phyloP scores from a whole-genome alignment of 2,329 filamentous ascomycete genomes.

The Neofusicoccum ribis region DNA sequence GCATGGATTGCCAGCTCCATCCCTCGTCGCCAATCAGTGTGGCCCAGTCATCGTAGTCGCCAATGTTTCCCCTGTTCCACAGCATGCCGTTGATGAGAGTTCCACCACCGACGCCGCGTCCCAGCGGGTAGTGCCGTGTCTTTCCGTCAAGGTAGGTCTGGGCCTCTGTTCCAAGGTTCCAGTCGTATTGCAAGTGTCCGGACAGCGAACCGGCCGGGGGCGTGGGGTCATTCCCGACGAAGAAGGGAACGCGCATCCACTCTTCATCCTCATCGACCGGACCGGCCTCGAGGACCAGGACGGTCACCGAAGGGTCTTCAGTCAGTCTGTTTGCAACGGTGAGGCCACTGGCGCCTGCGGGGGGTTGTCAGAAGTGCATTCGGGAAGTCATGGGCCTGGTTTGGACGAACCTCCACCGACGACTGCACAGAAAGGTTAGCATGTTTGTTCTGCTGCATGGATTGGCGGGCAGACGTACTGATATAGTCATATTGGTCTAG shows the following conservation, averaged over 20 bases:
- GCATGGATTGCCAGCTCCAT: slow-evolving; percentile 34
- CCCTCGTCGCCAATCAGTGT: slow-evolving; percentile 15
- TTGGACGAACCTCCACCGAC: slow-evolving; percentile 16
- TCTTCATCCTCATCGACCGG: slow-evolving; percentile 28
- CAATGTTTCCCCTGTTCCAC: slow-evolving; percentile 15
- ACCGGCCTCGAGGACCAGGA: slow-evolving; percentile 33
- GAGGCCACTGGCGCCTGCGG: slow-evolving; percentile 13
- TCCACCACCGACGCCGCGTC: slow-evolving; percentile 23
- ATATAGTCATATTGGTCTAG: slow-evolving; percentile 16
- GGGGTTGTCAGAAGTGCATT: neutral
- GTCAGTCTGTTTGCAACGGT: slow-evolving; percentile 30
- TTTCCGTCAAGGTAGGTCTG: slow-evolving; percentile 23
- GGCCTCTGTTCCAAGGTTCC: slow-evolving; percentile 32
- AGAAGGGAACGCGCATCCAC: slow-evolving; percentile 14
- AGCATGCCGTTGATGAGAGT: slow-evolving; percentile 24
- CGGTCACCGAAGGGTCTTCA: slow-evolving; percentile 32
- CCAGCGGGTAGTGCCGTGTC: slow-evolving; percentile 18
- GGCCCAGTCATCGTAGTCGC: slow-evolving; percentile 23
- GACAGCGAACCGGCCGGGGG: slow-evolving; percentile 29
- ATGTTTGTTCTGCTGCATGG: neutral
- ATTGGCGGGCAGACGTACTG: neutral
- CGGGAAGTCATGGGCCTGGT: neutral
- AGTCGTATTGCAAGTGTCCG: slow-evolving; percentile 35
- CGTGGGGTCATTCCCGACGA: slow-evolving; percentile 20
- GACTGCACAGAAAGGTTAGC: slow-evolving; percentile 1